A percentile compares a stretch with the other conserved stretches of the same genome.
These are phyloP conservation scores for Heritiera littoralis DNA, from an alignment of 345 rosid species.

Conservation along the genomic window DNA sequence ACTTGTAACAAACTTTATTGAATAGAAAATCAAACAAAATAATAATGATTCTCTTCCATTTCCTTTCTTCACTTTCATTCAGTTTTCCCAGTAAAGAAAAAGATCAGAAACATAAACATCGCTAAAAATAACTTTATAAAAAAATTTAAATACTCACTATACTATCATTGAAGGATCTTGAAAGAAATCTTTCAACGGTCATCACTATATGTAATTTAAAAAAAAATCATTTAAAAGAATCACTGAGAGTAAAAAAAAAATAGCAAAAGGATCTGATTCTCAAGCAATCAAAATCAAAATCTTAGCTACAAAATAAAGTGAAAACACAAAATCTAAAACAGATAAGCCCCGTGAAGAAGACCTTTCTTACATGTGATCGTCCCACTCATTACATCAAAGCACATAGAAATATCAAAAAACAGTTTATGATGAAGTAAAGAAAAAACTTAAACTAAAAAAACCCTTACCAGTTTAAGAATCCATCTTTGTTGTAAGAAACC, in stretches of 20 bases:
- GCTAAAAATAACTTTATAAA: not conserved
- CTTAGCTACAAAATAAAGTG: conserved; percentile 23
- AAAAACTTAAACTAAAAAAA: conserved; percentile 2
- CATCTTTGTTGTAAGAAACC: not conserved
- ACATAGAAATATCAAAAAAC: not conserved
- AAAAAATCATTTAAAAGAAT: conserved; percentile 11
- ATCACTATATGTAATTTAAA: not conserved
- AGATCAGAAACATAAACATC: not conserved
- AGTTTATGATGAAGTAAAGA: conserved; percentile 12
- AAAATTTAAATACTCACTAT: not conserved
- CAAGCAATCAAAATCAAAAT: conserved; percentile 28
- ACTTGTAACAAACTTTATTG: not conserved
- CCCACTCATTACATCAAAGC: conserved; percentile 21
- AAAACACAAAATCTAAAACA: conserved; percentile 9
- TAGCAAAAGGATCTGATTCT: conserved; percentile 21
- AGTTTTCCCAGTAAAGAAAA: not conserved
- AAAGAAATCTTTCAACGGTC: not conserved
- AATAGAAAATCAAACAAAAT: not conserved
- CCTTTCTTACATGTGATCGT: conserved; percentile 34
- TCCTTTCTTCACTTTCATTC: not conserved
- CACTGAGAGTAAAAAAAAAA: not conserved
- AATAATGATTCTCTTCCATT: not conserved
- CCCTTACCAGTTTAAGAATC: conserved; percentile 19
- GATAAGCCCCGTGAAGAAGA: conserved; percentile 27
- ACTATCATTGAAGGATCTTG: conserved; percentile 13